A percentile compares a stretch with the other conserved stretches of the same genome.
Conservation (phyloP, 306 rosid genomes). For the Pterocarpus santalinus region DNA sequence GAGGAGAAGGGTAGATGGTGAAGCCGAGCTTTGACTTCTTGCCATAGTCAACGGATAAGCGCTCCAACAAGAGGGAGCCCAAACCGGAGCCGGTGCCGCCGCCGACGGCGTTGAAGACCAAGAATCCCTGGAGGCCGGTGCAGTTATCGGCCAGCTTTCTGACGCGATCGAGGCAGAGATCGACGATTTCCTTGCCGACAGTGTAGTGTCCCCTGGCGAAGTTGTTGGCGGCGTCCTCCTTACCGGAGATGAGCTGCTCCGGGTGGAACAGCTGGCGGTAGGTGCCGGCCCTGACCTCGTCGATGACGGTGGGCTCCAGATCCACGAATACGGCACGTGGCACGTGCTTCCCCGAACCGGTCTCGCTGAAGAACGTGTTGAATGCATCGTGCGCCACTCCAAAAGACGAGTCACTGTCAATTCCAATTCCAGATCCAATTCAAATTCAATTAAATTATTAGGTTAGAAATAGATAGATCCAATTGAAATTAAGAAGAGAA, state of each 20-base stretch:
- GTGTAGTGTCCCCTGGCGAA: conserved; percentile 98
- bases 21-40: conserved; percentile 95
- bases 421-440: too few relatives aligned
- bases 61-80: conserved; percentile 89
- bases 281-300: conserved; percentile 83
- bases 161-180: conserved; percentile 94
- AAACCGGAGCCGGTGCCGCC: conserved; percentile 98
- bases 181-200: conserved; percentile 80
- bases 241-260: conserved; percentile 95
- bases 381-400: conserved; percentile 94
- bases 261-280: conserved; percentile 98
- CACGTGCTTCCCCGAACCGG: conserved; percentile 95
- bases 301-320: conserved; percentile 97
- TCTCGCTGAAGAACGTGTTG: conserved; percentile 97
- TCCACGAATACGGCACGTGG: conserved; percentile 95
- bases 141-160: conserved; percentile 97
- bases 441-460: not conserved
- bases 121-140: conserved; percentile 94
- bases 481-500: not conserved
- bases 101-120: conserved; percentile 96
- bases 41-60: conserved; percentile 94
- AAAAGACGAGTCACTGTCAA: conserved; percentile 55
- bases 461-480: not conserved
- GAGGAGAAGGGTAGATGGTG: conserved; percentile 99
- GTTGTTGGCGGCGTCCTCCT: conserved; percentile 98